phyloP scores from a whole-genome alignment of 176 grass and related monocot species.

The Dendrocalamus sinicus region DNA sequence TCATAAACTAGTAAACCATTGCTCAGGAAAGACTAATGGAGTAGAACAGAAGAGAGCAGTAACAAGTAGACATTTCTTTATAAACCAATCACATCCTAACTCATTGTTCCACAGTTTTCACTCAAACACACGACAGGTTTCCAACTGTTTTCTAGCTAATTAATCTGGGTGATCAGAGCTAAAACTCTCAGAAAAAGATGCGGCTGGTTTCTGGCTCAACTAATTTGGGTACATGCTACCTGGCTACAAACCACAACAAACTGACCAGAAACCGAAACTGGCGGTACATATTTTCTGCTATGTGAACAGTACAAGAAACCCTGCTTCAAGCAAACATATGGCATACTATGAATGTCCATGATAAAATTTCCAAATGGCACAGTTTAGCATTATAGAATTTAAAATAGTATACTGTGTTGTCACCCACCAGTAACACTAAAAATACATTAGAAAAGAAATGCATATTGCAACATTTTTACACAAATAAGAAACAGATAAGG shows the following conservation, averaged over 20 bases:
- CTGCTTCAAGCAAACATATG: neutral
- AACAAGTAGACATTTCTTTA: neutral
- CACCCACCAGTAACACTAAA: conserved; percentile 11
- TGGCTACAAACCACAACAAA: neutral
- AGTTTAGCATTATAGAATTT: conserved; percentile 25
- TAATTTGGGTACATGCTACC: neutral
- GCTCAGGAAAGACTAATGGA: neutral
- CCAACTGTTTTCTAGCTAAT: conserved; percentile 28
- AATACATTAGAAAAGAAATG: neutral
- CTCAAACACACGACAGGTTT: neutral
- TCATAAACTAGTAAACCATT: conserved; percentile 29
- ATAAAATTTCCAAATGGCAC: neutral
- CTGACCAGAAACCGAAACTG: neutral
- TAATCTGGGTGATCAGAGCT: neutral
- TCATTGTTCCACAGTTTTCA: neutral
- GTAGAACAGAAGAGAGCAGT: conserved; percentile 5
- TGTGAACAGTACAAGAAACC: neutral
- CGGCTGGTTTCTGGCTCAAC: neutral
- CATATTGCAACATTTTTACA: neutral
- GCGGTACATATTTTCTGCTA: conserved; percentile 13
- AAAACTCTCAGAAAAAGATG: neutral
- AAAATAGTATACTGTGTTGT: neutral
- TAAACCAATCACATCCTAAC: neutral
- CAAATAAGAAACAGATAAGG: conserved; percentile 5
- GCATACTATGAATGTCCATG: neutral